Evolutionary conservation across 2,329 filamentous ascomycete genomes (phyloP), one percentile per base, ranked within the genome.

Genomic region (Diaporthe batatas): DNA sequence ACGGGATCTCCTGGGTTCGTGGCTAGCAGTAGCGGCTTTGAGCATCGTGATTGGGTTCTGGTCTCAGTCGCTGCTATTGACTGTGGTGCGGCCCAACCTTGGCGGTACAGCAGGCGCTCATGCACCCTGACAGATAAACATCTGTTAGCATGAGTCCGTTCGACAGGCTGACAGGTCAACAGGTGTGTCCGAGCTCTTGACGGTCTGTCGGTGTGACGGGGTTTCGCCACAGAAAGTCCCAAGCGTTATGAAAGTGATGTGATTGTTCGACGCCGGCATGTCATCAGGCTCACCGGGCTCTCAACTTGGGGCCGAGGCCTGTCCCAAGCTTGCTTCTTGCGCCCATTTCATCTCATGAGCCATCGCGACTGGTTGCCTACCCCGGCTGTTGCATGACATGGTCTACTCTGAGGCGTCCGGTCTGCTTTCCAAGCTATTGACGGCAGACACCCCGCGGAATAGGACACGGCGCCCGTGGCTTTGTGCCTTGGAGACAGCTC

Each of bases 31-130:
- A 29, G 32, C 25, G 11, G 8, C 36, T 18, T 51, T 12, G 29
- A 21, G 44, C 14, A 34, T 51, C 62, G 21, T 65, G 62, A 65
- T 65, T 49, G 59, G 29, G 49, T 34, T 34, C 34, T 34, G 42
- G 42, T 42, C 51, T 21, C 36, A 36, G 21, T 51, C 59, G 36
- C 44, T 32, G 59, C 44, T 12, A 23, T 36, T 65, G 29, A 23
- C 59, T 34, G 21, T 47, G 59, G 14, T 51, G 59, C 62, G 44
- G 62, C 62, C 62, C 62, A 65, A 65, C 18, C 62, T 65, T 65
- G 62, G 62, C 62, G 14, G 21, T 23, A 49, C 21, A 11, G 44
- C 7, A 65, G 29, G n/a, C 25, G 62, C 62, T 36, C 62, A 65
- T 65, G 44, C 44, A 65, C 62, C 21, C 62, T 14, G 32, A 65